phyloP scores from a whole-genome alignment of 192 early-diverging fungal genomes.

The Podila epigama region DNA sequence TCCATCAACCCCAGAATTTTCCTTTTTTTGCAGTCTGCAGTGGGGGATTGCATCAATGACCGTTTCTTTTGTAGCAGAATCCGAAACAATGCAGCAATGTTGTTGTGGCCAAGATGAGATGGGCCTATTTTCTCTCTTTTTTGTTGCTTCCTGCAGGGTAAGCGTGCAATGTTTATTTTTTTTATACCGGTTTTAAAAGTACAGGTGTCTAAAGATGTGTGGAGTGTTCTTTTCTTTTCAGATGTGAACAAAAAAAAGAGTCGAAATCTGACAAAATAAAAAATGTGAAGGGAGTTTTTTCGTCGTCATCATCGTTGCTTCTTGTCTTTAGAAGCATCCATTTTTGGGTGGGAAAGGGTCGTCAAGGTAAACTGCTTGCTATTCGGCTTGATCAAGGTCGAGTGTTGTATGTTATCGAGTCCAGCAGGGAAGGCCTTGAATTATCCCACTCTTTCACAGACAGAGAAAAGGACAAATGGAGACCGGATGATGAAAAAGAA shows the following conservation, averaged over 20 bases:
- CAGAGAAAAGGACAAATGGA: too few relatives aligned
- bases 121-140: not conserved
- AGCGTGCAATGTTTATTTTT: slow-evolving; percentile 6
- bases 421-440: not conserved
- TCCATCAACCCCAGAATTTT: not conserved
- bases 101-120: not conserved
- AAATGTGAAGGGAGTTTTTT: not conserved
- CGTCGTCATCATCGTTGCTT: not conserved
- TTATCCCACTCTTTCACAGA: not conserved
- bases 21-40: not conserved
- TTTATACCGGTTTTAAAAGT: slow-evolving; percentile 9
- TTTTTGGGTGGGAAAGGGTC: not conserved
- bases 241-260: not conserved
- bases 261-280: too few relatives aligned
- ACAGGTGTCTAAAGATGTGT: not conserved
- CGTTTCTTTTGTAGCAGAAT: not conserved
- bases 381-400: slow-evolving; percentile 31
- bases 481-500: too few relatives aligned
- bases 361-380: not conserved
- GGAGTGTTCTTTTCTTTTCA: slow-evolving; percentile 9
- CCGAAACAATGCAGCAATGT: slow-evolving; percentile 2
- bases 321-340: not conserved
- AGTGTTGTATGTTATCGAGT: slow-evolving; percentile 15
- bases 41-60: not conserved
- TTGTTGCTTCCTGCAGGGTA: slow-evolving; percentile 26